These are phyloP conservation scores for Vickermania ingenoplastis DNA, from an alignment of 208 protist genomes.

Conservation along the genomic window DNA sequence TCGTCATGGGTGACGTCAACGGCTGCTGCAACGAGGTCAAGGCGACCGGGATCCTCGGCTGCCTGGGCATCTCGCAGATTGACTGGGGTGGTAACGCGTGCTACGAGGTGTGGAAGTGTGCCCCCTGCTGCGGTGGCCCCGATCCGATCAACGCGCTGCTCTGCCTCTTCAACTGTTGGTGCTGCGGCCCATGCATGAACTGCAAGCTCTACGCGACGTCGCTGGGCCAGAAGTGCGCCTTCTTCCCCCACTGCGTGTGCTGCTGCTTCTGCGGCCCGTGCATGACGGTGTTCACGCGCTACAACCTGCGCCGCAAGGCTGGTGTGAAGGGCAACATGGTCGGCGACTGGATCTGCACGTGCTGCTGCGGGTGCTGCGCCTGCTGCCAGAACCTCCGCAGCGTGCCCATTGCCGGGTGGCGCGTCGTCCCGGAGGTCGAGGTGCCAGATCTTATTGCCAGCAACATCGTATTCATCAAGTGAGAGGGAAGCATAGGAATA, in stretches of 20 bases:
- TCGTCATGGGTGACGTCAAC: background rate
- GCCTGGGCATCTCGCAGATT: slow-evolving; percentile 55
- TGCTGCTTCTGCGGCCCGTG: slow-evolving; percentile 43
- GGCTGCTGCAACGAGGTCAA: slow-evolving; percentile 18
- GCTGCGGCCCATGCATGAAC: slow-evolving; percentile 24
- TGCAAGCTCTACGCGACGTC: slow-evolving; percentile 68
- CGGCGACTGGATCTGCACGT: slow-evolving; percentile 63
- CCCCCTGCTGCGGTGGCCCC: slow-evolving; percentile 59
- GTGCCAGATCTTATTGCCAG: slow-evolving; percentile 19
- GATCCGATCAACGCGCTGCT: slow-evolving; percentile 24
- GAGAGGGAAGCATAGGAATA: too few species aligned
- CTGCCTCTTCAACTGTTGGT: slow-evolving; percentile 50
- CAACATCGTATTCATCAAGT: too few species aligned
- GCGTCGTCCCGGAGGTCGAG: slow-evolving; percentile 38
- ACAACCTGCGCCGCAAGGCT: slow-evolving; percentile 75
- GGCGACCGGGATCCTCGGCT: slow-evolving; percentile 28
- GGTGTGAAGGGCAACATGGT: slow-evolving; percentile 64
- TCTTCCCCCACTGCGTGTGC: slow-evolving; percentile 69
- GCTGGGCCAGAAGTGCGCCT: slow-evolving; percentile 40
- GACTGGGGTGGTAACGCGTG: slow-evolving; percentile 50
- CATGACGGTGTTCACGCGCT: slow-evolving; percentile 50
- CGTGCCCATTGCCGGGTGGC: slow-evolving; percentile 38
- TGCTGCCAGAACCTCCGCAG: slow-evolving; percentile 74
- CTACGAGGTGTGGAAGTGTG: slow-evolving; percentile 62
- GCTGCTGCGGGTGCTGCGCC: slow-evolving; percentile 50